A percentile compares a stretch with the other conserved stretches of the same genome.
phyloP scores from a whole-genome alignment of 768 basidiomycete species.

The Russula griseocarnosa region DNA sequence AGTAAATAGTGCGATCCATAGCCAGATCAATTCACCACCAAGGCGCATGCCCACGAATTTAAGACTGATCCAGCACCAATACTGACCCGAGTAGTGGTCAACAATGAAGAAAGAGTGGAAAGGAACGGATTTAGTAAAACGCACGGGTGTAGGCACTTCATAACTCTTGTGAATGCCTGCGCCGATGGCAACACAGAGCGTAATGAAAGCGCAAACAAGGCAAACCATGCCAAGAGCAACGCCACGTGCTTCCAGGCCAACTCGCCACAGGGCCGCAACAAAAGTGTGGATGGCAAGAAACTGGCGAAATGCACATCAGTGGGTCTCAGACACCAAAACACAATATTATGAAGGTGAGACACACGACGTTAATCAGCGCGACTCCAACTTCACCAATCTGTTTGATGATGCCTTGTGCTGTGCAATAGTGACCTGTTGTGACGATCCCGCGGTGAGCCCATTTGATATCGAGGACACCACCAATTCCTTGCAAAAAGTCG shows the following conservation, averaged over 20 bases:
- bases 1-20: conserved; percentile 41
- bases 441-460: conserved; percentile 40
- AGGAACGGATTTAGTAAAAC: neutral
- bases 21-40: conserved; percentile 45
- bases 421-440: conserved; percentile 36
- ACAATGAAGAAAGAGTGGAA: neutral
- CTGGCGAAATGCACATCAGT: conserved; percentile 31
- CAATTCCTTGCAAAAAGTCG: conserved; percentile 40
- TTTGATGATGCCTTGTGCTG: conserved; percentile 41
- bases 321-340: neutral
- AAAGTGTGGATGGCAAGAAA: conserved; percentile 42
- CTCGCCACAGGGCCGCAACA: conserved; percentile 37
- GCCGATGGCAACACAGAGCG: conserved; percentile 38
- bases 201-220: conserved; percentile 19
- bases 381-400: conserved; percentile 44
- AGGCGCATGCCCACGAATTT: conserved; percentile 35
- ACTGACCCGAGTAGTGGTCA: conserved; percentile 25
- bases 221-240: conserved; percentile 28
- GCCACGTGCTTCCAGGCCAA: conserved; percentile 32
- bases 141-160: conserved; percentile 38
- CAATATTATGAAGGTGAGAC: conserved; percentile 8
- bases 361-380: conserved; percentile 42
- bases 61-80: conserved; percentile 46
- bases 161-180: conserved; percentile 25
- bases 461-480: conserved; percentile 38